Percentiles rank a stretch among this genome's conserved stretches.
phyloP scores from a whole-genome alignment of 2,329 filamentous ascomycete species.

The Plectosphaerella cucumerina region DNA sequence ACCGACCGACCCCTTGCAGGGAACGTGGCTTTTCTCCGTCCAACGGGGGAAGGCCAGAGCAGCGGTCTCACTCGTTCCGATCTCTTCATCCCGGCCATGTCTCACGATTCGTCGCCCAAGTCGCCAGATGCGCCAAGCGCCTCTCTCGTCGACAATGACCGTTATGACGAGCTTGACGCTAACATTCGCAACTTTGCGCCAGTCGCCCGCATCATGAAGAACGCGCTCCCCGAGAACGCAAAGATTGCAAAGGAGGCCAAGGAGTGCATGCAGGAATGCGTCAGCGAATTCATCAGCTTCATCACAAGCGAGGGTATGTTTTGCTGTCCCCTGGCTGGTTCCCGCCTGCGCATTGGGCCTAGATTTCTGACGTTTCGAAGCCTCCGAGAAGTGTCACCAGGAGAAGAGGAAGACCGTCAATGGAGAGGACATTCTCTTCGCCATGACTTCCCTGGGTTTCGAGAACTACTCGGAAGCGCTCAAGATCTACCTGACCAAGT shows the following conservation, averaged over 20 bases:
- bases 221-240: slow-evolving; percentile 92
- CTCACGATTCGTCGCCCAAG: slow-evolving; percentile 51
- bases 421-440: slow-evolving; percentile 96
- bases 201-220: slow-evolving; percentile 99
- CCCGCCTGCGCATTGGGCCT: no score
- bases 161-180: slow-evolving; percentile 66
- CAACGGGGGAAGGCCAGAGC: neutral
- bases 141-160: slow-evolving; percentile 38
- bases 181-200: slow-evolving; percentile 89
- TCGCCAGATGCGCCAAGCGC: slow-evolving; percentile 44
- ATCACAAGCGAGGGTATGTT: slow-evolving; percentile 94
- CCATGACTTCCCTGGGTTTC: slow-evolving; percentile 97
- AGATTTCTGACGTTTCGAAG: slow-evolving; percentile 42
- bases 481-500: slow-evolving; percentile 97
- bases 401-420: slow-evolving; percentile 99
- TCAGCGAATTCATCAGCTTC: slow-evolving; percentile 98
- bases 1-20: neutral
- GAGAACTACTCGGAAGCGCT: slow-evolving; percentile 98
- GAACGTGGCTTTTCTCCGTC: neutral
- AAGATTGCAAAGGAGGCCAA: slow-evolving; percentile 99
- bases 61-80: neutral
- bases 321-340: neutral
- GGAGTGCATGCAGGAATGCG: slow-evolving; percentile 99
- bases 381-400: slow-evolving; percentile 98
- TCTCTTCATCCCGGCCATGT: slow-evolving; percentile 43